phyloP scores from a whole-genome alignment of 768 basidiomycete species.

The Tulasnella sp. region DNA sequence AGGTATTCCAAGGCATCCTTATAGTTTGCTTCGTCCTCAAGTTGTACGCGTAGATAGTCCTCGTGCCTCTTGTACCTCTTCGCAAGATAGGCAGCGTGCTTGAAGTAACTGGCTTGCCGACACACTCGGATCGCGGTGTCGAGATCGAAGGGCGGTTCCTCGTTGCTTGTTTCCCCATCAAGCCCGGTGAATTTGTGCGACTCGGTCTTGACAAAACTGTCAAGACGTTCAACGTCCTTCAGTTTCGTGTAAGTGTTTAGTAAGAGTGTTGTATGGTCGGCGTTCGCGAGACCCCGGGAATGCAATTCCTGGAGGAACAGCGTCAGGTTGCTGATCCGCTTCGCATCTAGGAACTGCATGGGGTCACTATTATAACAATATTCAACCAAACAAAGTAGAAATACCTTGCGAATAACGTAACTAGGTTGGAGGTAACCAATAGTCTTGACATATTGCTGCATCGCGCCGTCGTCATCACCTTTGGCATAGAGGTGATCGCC shows the following conservation, averaged over 20 bases:
- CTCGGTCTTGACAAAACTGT: constrained; percentile 86
- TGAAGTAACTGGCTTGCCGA: constrained; percentile 90
- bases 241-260: constrained; percentile 97
- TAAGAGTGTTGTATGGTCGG: constrained; percentile 91
- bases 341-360: constrained; percentile 83
- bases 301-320: constrained; percentile 95
- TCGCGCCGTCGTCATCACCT: constrained; percentile 84
- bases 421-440: constrained; percentile 83
- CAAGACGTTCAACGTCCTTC: constrained; percentile 76
- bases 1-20: constrained; percentile 73
- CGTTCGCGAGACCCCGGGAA: constrained; percentile 75
- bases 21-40: constrained; percentile 81
- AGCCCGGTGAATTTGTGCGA: constrained; percentile 37
- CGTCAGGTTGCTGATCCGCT: constrained; percentile 88
- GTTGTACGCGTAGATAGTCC: constrained; percentile 85
- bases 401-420: constrained; percentile 91
- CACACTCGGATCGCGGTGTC: constrained; percentile 96
- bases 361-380: constrained; percentile 6
- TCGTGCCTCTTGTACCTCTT: constrained; percentile 84
- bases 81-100: constrained; percentile 88
- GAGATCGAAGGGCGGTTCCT: constrained; percentile 86
- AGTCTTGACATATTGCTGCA: constrained; percentile 85
- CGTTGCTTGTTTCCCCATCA: constrained; percentile 29
- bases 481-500: constrained; percentile 86
- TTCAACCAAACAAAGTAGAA: neutral